Evolutionary conservation across 257 asterid species (phyloP).

Genomic region (Leptodermis oblonga): DNA sequence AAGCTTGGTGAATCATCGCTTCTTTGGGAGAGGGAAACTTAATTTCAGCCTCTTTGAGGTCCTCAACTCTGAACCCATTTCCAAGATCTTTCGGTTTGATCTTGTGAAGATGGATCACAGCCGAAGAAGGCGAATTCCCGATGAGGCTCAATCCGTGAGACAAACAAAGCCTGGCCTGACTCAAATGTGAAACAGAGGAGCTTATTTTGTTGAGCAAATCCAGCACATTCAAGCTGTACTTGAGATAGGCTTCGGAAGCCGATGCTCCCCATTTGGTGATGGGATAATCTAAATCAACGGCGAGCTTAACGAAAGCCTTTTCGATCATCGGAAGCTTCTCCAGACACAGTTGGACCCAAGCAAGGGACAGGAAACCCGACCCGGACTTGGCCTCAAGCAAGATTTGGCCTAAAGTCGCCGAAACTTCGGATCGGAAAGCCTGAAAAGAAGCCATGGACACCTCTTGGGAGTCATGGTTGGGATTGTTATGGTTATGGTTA

Average conservation of each 20-base stretch:
- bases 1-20: constrained; percentile 31
- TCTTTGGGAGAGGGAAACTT: constrained; percentile 35
- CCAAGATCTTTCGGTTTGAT: constrained; percentile 20
- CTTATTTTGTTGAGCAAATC: constrained; percentile 44
- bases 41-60: constrained; percentile 23
- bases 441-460: constrained; percentile 28
- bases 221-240: constrained; percentile 35
- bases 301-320: constrained; percentile 48
- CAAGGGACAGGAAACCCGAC: constrained; percentile 25
- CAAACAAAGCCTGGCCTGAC: constrained; percentile 36
- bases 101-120: constrained; percentile 17
- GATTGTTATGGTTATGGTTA: no score
- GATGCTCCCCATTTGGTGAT: constrained; percentile 41
- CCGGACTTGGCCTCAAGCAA: constrained; percentile 26
- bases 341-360: constrained; percentile 32
- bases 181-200: constrained; percentile 46
- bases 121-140: constrained; percentile 22
- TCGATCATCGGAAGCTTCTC: constrained; percentile 31
- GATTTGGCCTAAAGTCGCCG: constrained; percentile 27
- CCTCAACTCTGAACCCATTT: constrained; percentile 24
- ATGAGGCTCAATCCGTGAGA: constrained; percentile 36
- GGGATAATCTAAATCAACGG: constrained; percentile 50
- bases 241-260: constrained; percentile 44
- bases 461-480: constrained; percentile 21
- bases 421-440: constrained; percentile 38